Conservation (phyloP, 2,329 filamentous ascomycete genomes). For the Chrysosporium queenslandicum region DNA sequence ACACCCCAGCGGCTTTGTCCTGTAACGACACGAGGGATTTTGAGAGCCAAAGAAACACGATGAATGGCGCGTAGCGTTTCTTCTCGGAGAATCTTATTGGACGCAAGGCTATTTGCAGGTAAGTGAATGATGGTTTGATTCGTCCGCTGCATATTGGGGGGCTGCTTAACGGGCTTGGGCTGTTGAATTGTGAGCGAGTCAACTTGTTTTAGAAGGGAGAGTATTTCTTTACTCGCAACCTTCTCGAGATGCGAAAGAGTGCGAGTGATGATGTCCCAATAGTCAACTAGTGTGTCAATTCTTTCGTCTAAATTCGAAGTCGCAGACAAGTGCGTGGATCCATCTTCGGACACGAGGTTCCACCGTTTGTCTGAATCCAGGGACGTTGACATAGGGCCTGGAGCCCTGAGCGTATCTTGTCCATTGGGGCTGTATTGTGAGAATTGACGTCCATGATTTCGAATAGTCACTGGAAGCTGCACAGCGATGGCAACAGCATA, state of each 20-base stretch:
- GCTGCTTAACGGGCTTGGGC: slow-evolving; percentile 37
- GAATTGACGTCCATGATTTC: slow-evolving; percentile 27
- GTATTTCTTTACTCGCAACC: slow-evolving; percentile 43
- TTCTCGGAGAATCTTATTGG: slow-evolving; percentile 38
- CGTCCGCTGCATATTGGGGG: slow-evolving; percentile 40
- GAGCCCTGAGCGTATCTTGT: slow-evolving; percentile 22
- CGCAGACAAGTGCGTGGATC: slow-evolving; percentile 37
- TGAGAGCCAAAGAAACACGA: slow-evolving; percentile 45
- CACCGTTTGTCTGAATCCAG: slow-evolving; percentile 35
- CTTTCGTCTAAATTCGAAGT: slow-evolving; percentile 44
- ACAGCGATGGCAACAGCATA: slow-evolving; percentile 50
- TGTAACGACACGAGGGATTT: slow-evolving; percentile 47
- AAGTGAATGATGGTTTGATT: slow-evolving; percentile 43
- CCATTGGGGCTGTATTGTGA: slow-evolving; percentile 30
- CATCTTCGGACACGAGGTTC: slow-evolving; percentile 32
- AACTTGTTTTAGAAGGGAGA: slow-evolving; percentile 41
- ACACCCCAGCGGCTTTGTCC: slow-evolving; percentile 52
- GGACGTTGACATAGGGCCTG: slow-evolving; percentile 30
- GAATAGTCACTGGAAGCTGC: slow-evolving; percentile 40
- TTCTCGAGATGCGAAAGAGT: slow-evolving; percentile 46
- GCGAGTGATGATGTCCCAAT: slow-evolving; percentile 51
- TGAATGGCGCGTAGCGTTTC: slow-evolving; percentile 40
- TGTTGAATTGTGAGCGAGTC: slow-evolving; percentile 34
- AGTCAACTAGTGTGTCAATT: slow-evolving; percentile 47
- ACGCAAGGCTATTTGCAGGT: slow-evolving; percentile 39